phyloP scores from a whole-genome alignment of 495 filamentous ascomycete genomes.

The Lepraria neglecta region DNA sequence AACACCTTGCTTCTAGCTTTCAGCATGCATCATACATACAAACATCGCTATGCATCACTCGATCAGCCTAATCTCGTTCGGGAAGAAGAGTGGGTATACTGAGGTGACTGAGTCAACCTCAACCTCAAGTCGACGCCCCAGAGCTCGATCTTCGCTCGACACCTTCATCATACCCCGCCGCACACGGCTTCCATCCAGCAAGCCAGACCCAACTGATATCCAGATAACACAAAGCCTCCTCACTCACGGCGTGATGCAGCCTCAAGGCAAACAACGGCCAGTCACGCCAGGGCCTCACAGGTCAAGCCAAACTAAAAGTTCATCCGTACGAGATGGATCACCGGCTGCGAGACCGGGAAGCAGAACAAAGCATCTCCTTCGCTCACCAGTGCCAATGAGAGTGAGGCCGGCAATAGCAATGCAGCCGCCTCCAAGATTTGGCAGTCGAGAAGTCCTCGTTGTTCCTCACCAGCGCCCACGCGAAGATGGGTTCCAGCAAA shows the following conservation, averaged over 20 bases:
- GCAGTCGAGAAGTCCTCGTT: constrained; percentile 13
- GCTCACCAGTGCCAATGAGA: background rate
- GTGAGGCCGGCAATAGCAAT: constrained; percentile 1
- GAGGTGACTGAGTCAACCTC: constrained; percentile 1
- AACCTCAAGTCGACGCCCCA: background rate
- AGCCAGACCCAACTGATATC: constrained; percentile 20
- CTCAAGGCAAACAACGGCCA: background rate
- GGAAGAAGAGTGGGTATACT: background rate
- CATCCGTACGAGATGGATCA: background rate
- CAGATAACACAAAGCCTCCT: constrained; percentile 27
- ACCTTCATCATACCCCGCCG: constrained; percentile 25
- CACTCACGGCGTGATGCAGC: constrained; percentile 8
- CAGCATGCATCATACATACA: constrained; percentile 23
- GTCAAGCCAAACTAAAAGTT: background rate
- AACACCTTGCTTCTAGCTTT: constrained; percentile 8
- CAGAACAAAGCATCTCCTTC: background rate
- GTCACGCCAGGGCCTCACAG: background rate
- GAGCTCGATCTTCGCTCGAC: constrained; percentile 23
- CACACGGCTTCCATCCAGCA: constrained; percentile 23
- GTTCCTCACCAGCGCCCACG: constrained; percentile 14
- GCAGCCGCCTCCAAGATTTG: constrained; percentile 13
- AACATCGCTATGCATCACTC: constrained; percentile 26
- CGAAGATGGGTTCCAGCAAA: background rate
- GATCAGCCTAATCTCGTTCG: constrained; percentile 10
- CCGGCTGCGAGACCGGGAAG: constrained; percentile 9